These are phyloP conservation scores for Pyrus pyrifolia DNA, from an alignment of 306 rosid species.

Conservation along the genomic window DNA sequence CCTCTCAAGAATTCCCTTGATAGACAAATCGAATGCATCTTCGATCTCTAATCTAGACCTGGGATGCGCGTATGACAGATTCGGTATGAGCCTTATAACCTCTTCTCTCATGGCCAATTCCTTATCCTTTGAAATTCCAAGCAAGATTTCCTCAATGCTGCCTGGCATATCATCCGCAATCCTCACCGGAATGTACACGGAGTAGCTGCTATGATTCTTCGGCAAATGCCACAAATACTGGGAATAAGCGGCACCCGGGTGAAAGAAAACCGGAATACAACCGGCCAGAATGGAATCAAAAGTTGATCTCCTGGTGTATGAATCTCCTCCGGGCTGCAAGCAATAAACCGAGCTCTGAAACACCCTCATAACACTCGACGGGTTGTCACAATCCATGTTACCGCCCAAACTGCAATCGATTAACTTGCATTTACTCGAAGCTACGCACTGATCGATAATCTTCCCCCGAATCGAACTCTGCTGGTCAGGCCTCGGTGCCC, in stretches of 20 bases:
- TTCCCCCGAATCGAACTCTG: slow-evolving; percentile 46
- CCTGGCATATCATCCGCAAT: slow-evolving; percentile 44
- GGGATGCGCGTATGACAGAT: slow-evolving; percentile 66
- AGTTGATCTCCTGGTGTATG: slow-evolving; percentile 79
- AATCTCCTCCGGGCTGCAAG: slow-evolving; percentile 84
- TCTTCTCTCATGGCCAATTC: slow-evolving; percentile 66
- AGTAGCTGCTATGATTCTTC: slow-evolving; percentile 41
- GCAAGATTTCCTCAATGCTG: slow-evolving; percentile 41
- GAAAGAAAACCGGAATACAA: slow-evolving; percentile 85
- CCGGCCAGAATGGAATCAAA: slow-evolving; percentile 84
- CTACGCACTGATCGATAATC: slow-evolving; percentile 56
- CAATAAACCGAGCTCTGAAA: slow-evolving; percentile 63
- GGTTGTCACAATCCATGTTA: slow-evolving; percentile 50
- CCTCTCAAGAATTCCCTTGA: slow-evolving; percentile 63
- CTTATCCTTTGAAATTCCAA: slow-evolving; percentile 40
- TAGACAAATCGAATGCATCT: slow-evolving; percentile 77
- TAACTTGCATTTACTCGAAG: slow-evolving; percentile 43
- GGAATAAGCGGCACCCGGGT: slow-evolving; percentile 82
- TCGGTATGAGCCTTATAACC: slow-evolving; percentile 61
- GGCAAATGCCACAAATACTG: slow-evolving; percentile 82
- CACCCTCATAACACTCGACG: slow-evolving; percentile 43
- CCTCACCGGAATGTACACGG: slow-evolving; percentile 69
- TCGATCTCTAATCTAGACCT: slow-evolving; percentile 32
- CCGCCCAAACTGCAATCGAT: slow-evolving; percentile 53
- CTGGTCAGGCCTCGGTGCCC: slow-evolving; percentile 75